These are phyloP conservation scores for Sarocladium kiliense DNA, from an alignment of 2,329 filamentous ascomycete species.

Conservation along the genomic window DNA sequence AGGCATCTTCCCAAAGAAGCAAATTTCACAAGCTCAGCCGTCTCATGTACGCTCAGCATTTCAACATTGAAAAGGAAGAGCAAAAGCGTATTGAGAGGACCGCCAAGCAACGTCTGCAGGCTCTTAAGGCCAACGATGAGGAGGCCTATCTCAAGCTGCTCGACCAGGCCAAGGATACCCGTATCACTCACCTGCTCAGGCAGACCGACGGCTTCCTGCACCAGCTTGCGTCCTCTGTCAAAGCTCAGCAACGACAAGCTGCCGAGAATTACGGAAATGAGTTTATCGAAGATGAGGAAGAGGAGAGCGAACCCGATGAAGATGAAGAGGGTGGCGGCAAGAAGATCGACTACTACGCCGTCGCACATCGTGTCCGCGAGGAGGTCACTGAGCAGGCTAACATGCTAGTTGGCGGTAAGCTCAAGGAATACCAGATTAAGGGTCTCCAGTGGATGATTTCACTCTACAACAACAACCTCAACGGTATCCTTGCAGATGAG, in stretches of 20 bases:
- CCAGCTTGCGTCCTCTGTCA: slow-evolving; percentile 90
- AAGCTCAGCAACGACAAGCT: slow-evolving; percentile 82
- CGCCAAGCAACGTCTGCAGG: slow-evolving; percentile 98
- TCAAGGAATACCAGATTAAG: slow-evolving; percentile 98
- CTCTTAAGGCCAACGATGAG: slow-evolving; percentile 97
- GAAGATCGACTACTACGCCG: slow-evolving; percentile 98
- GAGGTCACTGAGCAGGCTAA: slow-evolving; percentile 76
- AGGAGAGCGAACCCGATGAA: slow-evolving; percentile 57
- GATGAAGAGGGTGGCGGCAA: slow-evolving; percentile 65
- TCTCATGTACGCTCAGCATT: slow-evolving; percentile 84
- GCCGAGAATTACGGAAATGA: slow-evolving; percentile 73
- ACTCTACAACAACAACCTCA: slow-evolving; percentile 99
- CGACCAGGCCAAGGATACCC: slow-evolving; percentile 97
- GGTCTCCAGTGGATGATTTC: slow-evolving; percentile 99
- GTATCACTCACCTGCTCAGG: slow-evolving; percentile 93
- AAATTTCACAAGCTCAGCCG: slow-evolving; percentile 84
- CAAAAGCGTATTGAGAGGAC: slow-evolving; percentile 97
- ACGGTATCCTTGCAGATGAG: slow-evolving; percentile 96
- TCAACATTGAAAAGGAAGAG: slow-evolving; percentile 98
- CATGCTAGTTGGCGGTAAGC: slow-evolving; percentile 83
- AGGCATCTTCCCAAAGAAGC: slow-evolving; percentile 60
- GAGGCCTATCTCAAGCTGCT: slow-evolving; percentile 97
- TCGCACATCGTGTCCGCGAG: slow-evolving; percentile 93
- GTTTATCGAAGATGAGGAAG: slow-evolving; percentile 43
- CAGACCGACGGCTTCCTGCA: slow-evolving; percentile 98